Evolutionary conservation across 2,329 filamentous ascomycete species (phyloP).

Genomic region (Trichoderma polysporum): DNA sequence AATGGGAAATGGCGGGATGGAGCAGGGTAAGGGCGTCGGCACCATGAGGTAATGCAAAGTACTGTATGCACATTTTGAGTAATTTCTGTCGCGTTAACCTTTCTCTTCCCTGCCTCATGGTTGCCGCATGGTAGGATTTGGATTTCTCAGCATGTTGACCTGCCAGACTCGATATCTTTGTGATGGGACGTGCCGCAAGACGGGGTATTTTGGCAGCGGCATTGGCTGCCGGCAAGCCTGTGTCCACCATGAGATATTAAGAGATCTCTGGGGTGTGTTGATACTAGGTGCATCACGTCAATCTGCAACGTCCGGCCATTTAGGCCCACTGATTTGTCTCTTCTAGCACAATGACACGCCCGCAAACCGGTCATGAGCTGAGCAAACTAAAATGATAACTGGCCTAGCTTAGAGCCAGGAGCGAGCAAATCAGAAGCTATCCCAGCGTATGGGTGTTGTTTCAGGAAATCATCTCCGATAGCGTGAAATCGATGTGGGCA

Average conservation of each 20-base stretch:
- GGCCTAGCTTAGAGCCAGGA: background rate
- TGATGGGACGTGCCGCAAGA: conserved; percentile 13
- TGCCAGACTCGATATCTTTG: background rate
- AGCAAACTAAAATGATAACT: background rate
- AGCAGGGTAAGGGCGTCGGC: background rate
- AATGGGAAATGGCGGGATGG: conserved; percentile 1
- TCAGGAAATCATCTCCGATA: conserved; percentile 24
- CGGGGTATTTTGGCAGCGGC: conserved; percentile 19
- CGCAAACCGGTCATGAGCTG: conserved; percentile 18
- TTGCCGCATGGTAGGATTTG: background rate
- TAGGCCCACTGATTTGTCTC: conserved; percentile 11
- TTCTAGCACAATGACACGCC: conserved; percentile 18
- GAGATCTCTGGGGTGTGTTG: conserved; percentile 17
- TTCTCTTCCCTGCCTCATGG: background rate
- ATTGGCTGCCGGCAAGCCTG: conserved; percentile 12
- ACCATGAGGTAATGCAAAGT: background rate
- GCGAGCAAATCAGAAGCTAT: conserved; percentile 4
- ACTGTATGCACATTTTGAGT: background rate
- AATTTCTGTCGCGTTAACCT: background rate
- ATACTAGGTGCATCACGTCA: conserved; percentile 13
- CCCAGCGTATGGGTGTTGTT: conserved; percentile 13
- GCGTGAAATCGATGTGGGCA: conserved; percentile 17
- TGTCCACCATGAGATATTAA: conserved; percentile 5
- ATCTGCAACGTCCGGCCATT: conserved; percentile 15
- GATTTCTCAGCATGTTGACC: background rate